These are phyloP conservation scores for Cercospora canescens DNA, from an alignment of 2,329 filamentous ascomycete genomes.

Conservation along the genomic window DNA sequence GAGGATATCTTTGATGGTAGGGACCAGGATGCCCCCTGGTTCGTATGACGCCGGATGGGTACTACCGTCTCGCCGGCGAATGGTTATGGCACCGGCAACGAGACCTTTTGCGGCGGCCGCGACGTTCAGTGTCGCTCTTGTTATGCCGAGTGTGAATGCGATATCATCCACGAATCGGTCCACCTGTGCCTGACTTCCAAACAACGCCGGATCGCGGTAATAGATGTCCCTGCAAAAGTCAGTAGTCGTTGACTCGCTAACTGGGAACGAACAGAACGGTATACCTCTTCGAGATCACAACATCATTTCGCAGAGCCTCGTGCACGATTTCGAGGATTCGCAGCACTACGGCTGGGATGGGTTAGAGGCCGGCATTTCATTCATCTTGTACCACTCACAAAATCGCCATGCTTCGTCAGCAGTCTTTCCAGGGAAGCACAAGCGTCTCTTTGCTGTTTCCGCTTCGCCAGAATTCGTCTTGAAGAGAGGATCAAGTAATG, in stretches of 20 bases:
- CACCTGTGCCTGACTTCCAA: slow-evolving; percentile 67
- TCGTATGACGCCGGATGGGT: slow-evolving; percentile 43
- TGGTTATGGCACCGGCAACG: slow-evolving; percentile 58
- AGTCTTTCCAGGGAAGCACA: slow-evolving; percentile 57
- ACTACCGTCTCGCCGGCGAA: slow-evolving; percentile 50
- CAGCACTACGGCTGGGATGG: slow-evolving; percentile 51
- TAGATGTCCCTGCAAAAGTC: slow-evolving; percentile 66
- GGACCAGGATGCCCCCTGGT: slow-evolving; percentile 61
- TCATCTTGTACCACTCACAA: slow-evolving; percentile 37
- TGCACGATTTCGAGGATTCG: slow-evolving; percentile 58
- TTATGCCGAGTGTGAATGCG: slow-evolving; percentile 66
- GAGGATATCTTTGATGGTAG: slow-evolving; percentile 52
- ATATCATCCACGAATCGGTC: slow-evolving; percentile 74
- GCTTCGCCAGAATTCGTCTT: neutral
- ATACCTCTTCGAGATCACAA: slow-evolving; percentile 59
- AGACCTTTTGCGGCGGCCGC: slow-evolving; percentile 74
- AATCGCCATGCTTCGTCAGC: slow-evolving; percentile 60
- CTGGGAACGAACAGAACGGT: neutral
- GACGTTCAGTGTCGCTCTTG: slow-evolving; percentile 68
- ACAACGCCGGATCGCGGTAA: slow-evolving; percentile 73
- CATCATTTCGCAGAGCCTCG: slow-evolving; percentile 49
- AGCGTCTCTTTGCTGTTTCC: slow-evolving; percentile 20
- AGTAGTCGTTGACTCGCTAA: slow-evolving; percentile 10
- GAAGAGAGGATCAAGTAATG: neutral
- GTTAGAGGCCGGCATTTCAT: slow-evolving; percentile 1